Conservation (phyloP, 2,329 filamentous ascomycete species). For the Trichoderma koningii region DNA sequence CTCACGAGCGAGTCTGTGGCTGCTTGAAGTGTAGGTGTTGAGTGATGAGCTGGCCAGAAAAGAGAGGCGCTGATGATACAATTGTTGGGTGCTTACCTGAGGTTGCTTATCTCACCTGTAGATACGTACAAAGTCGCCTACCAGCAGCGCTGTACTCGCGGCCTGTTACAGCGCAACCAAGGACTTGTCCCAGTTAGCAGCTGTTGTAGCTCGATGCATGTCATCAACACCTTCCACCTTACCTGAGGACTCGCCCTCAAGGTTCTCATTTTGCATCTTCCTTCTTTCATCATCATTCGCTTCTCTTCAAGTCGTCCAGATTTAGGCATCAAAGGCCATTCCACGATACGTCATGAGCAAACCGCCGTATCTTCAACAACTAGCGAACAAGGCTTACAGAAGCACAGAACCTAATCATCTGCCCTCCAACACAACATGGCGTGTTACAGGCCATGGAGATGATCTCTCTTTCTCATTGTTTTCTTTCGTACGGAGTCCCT, state of each 20-base stretch:
- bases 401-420: background rate
- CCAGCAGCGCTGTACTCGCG: background rate
- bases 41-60: background rate
- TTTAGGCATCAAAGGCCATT: background rate
- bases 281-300: background rate
- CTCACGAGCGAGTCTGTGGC: background rate
- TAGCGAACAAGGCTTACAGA: background rate
- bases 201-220: no score
- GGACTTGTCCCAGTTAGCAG: no score
- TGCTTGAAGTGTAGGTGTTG: background rate
- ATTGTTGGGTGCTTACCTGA: background rate
- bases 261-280: no score
- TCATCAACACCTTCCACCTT: no score
- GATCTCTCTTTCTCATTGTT: background rate
- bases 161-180: background rate
- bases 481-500: background rate
- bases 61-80: background rate
- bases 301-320: background rate
- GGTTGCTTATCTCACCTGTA: slow-evolving; percentile 10
- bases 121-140: background rate
- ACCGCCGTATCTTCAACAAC: background rate
- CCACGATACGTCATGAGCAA: background rate
- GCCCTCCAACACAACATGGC: background rate
- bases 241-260: no score
- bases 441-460: background rate